phyloP scores from a whole-genome alignment of 192 early-diverging fungal species.

The Jimgerdemannia flammicorona region DNA sequence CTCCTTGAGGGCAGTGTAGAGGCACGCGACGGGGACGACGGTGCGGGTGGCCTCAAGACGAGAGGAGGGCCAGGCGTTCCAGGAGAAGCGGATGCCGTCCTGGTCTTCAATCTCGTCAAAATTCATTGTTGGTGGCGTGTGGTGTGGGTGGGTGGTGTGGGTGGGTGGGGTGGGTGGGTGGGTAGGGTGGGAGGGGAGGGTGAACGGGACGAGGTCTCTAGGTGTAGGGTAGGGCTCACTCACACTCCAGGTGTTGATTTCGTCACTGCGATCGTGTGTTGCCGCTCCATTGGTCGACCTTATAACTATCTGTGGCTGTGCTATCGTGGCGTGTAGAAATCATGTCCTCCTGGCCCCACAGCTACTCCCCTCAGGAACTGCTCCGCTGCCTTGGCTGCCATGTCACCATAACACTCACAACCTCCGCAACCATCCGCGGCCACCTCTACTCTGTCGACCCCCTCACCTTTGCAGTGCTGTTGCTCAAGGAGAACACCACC shows the following conservation, averaged over 20 bases:
- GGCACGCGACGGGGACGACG: conserved; percentile 88
- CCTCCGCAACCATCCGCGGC: background rate
- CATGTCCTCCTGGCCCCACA: background rate
- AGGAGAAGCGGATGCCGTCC: conserved; percentile 94
- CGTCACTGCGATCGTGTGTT: too few species aligned
- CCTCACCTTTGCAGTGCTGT: background rate
- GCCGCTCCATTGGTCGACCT: too few species aligned
- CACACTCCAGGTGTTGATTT: too few species aligned
- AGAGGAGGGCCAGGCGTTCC: conserved; percentile 96
- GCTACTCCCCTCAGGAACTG: background rate
- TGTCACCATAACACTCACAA: background rate
- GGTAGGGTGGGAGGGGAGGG: background rate
- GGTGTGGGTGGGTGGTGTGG: too few species aligned
- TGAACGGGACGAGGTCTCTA: background rate
- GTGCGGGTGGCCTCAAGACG: conserved; percentile 91
- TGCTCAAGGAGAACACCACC: background rate
- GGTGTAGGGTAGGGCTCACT: too few species aligned
- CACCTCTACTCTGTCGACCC: background rate
- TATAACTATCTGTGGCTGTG: too few species aligned
- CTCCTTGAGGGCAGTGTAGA: conserved; percentile 96
- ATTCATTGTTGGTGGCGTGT: too few species aligned
- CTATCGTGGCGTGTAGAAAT: too few species aligned
- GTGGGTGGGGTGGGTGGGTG: too few species aligned
- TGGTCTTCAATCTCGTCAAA: conserved; percentile 90
- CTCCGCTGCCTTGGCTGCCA: background rate